A percentile compares a stretch with the other conserved stretches of the same genome.
Conservation (phyloP, 371 early-diverging fungal species). For the Mortierella sp. region DNA sequence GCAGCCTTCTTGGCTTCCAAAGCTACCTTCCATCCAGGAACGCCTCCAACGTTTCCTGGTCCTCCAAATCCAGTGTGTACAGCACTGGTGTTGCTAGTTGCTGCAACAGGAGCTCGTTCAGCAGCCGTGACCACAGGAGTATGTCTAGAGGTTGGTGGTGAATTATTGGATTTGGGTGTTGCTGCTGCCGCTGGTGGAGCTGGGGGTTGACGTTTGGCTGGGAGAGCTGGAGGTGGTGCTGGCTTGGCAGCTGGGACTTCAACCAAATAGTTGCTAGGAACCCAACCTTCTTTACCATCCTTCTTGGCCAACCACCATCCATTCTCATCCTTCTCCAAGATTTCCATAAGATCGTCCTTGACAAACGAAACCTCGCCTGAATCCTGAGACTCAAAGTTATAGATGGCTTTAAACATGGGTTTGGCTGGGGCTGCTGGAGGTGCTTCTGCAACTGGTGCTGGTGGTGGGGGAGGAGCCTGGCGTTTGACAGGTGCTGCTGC, state of each 20-base stretch:
- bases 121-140: slow-evolving; percentile 16
- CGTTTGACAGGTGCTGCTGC: slow-evolving; percentile 33
- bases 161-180: slow-evolving; percentile 12
- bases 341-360: slow-evolving; percentile 78
- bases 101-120: slow-evolving; percentile 33
- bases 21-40: slow-evolving; percentile 57
- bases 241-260: slow-evolving; percentile 65
- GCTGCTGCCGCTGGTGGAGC: slow-evolving; percentile 59
- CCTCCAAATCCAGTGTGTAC: slow-evolving; percentile 50
- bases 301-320: slow-evolving; percentile 90
- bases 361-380: slow-evolving; percentile 78
- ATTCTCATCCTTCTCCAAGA: slow-evolving; percentile 83
- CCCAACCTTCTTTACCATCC: slow-evolving; percentile 85
- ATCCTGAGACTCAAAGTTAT: slow-evolving; percentile 77
- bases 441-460: slow-evolving; percentile 62
- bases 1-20: slow-evolving; percentile 57
- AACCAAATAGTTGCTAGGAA: slow-evolving; percentile 87
- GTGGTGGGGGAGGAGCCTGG: slow-evolving; percentile 71
- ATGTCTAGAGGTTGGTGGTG: slow-evolving; percentile 25
- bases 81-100: slow-evolving; percentile 40
- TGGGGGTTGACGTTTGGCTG: slow-evolving; percentile 64
- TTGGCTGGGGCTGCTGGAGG: slow-evolving; percentile 61
- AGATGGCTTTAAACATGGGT: slow-evolving; percentile 81
- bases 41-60: slow-evolving; percentile 51
- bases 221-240: slow-evolving; percentile 68